Conservation (phyloP, 352 stramenopile species). For the Globisporangium spiculum region DNA sequence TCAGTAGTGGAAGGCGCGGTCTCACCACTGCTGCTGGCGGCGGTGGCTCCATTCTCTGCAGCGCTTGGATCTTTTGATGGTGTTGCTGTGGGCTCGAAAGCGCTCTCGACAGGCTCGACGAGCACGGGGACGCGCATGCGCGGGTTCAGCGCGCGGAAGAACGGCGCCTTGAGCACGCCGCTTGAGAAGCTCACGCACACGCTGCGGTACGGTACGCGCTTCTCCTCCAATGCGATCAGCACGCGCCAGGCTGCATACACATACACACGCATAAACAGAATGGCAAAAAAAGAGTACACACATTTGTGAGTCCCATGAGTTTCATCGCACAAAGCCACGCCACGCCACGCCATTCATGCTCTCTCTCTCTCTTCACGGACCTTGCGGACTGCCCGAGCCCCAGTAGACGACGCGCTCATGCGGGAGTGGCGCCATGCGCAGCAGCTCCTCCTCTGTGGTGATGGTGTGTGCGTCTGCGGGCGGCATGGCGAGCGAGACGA, state of each 20-base stretch:
- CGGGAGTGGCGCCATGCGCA: constrained; percentile 46
- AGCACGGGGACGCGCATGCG: constrained; percentile 82
- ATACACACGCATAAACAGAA: neutral
- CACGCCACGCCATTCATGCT: neutral
- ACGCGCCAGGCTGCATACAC: constrained; percentile 64
- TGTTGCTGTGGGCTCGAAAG: neutral
- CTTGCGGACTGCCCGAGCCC: constrained; percentile 80
- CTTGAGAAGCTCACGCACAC: constrained; percentile 84
- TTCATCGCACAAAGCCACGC: no score
- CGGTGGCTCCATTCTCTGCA: neutral
- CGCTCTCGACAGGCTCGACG: constrained; percentile 49
- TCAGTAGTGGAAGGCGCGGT: neutral
- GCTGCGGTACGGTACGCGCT: constrained; percentile 70
- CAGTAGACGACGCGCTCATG: constrained; percentile 82
- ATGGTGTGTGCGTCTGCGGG: constrained; percentile 19
- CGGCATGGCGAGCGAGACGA: constrained; percentile 3
- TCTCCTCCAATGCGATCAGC: constrained; percentile 78
- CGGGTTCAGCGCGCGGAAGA: constrained; percentile 75
- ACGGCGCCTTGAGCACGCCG: constrained; percentile 75
- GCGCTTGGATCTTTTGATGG: neutral
- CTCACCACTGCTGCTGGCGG: neutral
- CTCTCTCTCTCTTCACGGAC: constrained; percentile 20
- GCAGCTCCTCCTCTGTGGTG: constrained; percentile 53
- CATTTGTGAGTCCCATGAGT: neutral
- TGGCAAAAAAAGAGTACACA: neutral